phyloP scores from a whole-genome alignment of 495 filamentous ascomycete genomes.

The Penicillium mononematosum region DNA sequence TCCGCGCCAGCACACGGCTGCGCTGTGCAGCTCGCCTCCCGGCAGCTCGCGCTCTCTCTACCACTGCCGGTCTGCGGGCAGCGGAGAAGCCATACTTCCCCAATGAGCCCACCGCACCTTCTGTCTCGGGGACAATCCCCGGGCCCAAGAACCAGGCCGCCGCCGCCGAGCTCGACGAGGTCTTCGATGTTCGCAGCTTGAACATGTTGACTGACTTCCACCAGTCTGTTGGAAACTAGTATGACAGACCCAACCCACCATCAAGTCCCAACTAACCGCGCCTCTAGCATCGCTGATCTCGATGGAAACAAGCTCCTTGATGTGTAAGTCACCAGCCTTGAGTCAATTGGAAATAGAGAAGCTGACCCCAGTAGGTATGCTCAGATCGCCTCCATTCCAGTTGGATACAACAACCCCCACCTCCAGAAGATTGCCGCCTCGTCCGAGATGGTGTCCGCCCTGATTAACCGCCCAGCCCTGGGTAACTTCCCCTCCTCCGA shows the following conservation, averaged over 20 bases:
- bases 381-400: constrained; percentile 95
- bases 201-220: constrained; percentile 88
- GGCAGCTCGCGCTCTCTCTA: constrained; percentile 41
- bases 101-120: constrained; percentile 74
- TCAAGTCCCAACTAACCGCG: constrained; percentile 25
- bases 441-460: constrained; percentile 73
- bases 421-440: constrained; percentile 68
- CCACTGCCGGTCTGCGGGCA: constrained; percentile 40
- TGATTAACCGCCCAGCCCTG: constrained; percentile 93
- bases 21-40: constrained; percentile 40
- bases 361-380: constrained; percentile 60
- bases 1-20: constrained; percentile 44
- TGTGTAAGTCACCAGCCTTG: constrained; percentile 57
- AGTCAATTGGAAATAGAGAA: constrained; percentile 13
- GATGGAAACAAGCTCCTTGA: constrained; percentile 71
- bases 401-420: constrained; percentile 93
- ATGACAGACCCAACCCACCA: constrained; percentile 18
- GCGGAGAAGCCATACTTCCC: constrained; percentile 60
- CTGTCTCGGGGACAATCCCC: constrained; percentile 75
- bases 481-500: constrained; percentile 94
- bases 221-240: constrained; percentile 64
- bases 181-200: constrained; percentile 90
- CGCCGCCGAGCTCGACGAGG: constrained; percentile 70
- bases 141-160: constrained; percentile 74
- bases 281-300: constrained; percentile 73